Base-by-base conservation (phyloP, 73 alveolate genomes). In the Halteria grandinella region DNA sequence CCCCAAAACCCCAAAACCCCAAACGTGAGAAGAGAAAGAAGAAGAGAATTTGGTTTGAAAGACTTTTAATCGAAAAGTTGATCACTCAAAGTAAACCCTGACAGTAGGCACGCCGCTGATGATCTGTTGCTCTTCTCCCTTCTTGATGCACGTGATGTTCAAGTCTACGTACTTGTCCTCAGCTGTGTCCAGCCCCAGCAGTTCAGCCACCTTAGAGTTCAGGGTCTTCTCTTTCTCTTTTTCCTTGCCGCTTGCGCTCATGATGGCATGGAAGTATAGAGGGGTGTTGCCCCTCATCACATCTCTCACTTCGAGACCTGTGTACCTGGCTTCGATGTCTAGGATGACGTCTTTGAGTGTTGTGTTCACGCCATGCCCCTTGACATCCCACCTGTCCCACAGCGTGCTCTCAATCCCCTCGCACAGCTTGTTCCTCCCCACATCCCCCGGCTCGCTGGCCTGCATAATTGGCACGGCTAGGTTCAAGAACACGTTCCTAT, bases 311-410 rank as follows among this genome's bases (percentile, higher is more conserved):
- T 72, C 87, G 34, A 87, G 77, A 8, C 86, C 78, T 33, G 50
- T 28, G 82, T 76, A 70, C 41, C 31, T 69, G 6, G 69, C 60
- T 62, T 87, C 80, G 43, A 91, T 37, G 36, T 82, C 57, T 1
- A 75, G 82, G 60, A 91, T 59, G 39, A 87, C 60, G 23, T 48
- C 69, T 53, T 75, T 64, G 51, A 91, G 71, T 40, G 54, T 88
- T 8, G 70, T 66, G 21, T 83, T 88, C 54, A 75, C 60, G 0
- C 87, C 89, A 7, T 36, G 5, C 37, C 50, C 31, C 32, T 83
- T 40, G 49, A 91, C 59, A 47, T 88, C 98, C 98, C 96, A 92
- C 58, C 96, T 71, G 52, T 80, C 91, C 98, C 98, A 92, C n/a
- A 88, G 86, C 58, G 93, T 85, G 0, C 83, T 85, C 64, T 78